phyloP scores from a whole-genome alignment of 2,329 filamentous ascomycete species.

The Calonectria henricotiae region DNA sequence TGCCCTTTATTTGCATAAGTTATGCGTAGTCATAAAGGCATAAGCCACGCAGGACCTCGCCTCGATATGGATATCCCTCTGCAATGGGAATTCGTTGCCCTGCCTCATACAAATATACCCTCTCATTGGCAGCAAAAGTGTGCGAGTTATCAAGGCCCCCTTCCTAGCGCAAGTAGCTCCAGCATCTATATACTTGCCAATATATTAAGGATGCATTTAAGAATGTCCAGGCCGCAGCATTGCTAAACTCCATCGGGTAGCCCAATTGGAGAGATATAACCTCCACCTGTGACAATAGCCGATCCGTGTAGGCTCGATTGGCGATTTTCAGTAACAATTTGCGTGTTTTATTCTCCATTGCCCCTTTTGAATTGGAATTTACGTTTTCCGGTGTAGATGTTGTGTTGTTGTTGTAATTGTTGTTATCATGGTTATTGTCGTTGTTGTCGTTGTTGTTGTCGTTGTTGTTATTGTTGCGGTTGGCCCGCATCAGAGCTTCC shows the following conservation, averaged over 20 bases:
- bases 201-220: neutral
- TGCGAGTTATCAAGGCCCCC: neutral
- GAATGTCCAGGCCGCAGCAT: neutral
- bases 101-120: neutral
- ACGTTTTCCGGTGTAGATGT: neutral
- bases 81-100: neutral
- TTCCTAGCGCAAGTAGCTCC: neutral
- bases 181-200: neutral
- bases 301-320: slow-evolving; percentile 4
- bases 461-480: neutral
- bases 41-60: neutral
- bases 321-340: neutral
- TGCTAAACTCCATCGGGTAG: neutral
- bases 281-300: slow-evolving; percentile 7
- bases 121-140: neutral
- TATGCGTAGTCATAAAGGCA: slow-evolving; percentile 13
- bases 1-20: neutral
- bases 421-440: no score
- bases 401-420: no score
- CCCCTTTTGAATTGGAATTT: neutral
- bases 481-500: neutral
- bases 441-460: no score
- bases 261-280: neutral
- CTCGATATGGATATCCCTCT: slow-evolving; percentile 2
- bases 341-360: neutral